phyloP scores from a whole-genome alignment of 2,329 filamentous ascomycete species.

The Xenoacremonium recifei region DNA sequence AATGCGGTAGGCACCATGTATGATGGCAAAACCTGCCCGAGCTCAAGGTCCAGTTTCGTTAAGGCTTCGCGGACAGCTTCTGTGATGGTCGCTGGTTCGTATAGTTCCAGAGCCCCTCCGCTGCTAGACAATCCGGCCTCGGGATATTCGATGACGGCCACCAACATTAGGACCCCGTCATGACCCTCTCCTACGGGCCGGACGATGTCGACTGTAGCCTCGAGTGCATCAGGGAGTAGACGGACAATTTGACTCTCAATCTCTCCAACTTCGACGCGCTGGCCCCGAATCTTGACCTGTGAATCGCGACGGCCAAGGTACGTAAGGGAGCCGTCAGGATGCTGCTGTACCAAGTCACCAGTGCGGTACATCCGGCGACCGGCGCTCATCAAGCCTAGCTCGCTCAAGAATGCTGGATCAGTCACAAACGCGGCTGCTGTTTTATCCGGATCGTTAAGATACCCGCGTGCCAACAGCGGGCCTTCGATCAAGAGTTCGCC shows the following conservation, averaged over 20 bases:
- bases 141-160: neutral
- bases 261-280: constrained; percentile 54
- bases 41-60: neutral
- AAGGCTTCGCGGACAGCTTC: neutral
- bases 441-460: constrained; percentile 37
- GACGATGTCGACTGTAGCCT: neutral
- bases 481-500: constrained; percentile 39
- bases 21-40: constrained; percentile 1
- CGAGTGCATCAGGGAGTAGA: neutral
- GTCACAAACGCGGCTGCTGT: constrained; percentile 34
- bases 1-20: constrained; percentile 7
- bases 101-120: neutral
- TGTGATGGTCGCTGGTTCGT: neutral
- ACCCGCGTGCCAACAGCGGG: constrained; percentile 48
- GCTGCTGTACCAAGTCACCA: constrained; percentile 44
- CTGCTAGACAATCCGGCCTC: neutral
- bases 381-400: constrained; percentile 12
- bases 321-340: constrained; percentile 21
- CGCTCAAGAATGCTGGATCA: constrained; percentile 39
- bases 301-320: constrained; percentile 59
- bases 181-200: neutral
- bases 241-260: no score
- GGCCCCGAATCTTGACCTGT: constrained; percentile 62
- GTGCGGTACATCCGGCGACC: constrained; percentile 41
- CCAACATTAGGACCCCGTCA: neutral